Base-by-base conservation (phyloP, 805 yeast species). In the Pachysolen tannophilus region DNA sequence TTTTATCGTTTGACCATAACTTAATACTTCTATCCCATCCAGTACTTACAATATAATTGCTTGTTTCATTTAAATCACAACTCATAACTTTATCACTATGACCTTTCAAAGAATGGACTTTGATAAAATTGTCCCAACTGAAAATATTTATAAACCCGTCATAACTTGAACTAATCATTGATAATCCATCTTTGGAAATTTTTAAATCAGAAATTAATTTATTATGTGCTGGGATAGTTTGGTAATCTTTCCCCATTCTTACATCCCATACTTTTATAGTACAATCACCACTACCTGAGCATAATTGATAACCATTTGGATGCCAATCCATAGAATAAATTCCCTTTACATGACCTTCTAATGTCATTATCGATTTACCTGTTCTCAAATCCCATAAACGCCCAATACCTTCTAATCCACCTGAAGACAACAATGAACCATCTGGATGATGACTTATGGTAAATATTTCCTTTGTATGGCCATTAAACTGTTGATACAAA, bases 21-120 rank as follows among this genome's bases (percentile, higher is more conserved):
- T 82, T 82, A 3, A 86, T 66, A 6, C 83, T 66, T 36, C 92
- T 67, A 52, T 87, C 95, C 95, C 95, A 87, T 15, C 95, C 88
- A 32, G 84, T 69, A 30, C 81, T 71, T 1, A 73, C 67, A 1
- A 87, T 56, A 23, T 40, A 48, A 6, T 58, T 46, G 6, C 68
- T 69, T 36, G 65, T 60, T 1, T 43, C 37, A 8, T 66, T 50
- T 1, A 80, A 47, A 49, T 82, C 94, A 32, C 82, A 69, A 38
- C 78, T 61, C 79, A 87, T 74, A 3, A 85, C 74, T 46, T 81
- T 79, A 40, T 83, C 94, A 5, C 68, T 67, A 21, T 78, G 79
- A 8, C 71, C 77, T 31, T 61, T 56, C 28, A 87, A 54, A 3
- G 73, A 60, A 21, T 65, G 66, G 15, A 75, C 49, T 11, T 66